These are phyloP conservation scores for Exophiala lecanii-corni DNA, from an alignment of 2,329 filamentous ascomycete species.

Conservation along the genomic window DNA sequence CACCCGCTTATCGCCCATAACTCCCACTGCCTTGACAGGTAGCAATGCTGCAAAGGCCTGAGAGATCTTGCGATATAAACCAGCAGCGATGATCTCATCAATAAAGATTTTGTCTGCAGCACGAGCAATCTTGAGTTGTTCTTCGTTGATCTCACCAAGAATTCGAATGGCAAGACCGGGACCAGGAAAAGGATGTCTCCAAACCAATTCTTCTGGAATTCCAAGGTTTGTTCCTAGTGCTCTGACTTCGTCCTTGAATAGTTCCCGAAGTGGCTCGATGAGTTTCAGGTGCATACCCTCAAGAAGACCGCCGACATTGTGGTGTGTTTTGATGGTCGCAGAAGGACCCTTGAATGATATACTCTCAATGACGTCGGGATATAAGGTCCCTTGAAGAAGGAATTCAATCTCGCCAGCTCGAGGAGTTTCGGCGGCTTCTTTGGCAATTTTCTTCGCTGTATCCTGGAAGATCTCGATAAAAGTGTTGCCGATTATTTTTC, in stretches of 20 bases:
- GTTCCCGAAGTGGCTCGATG: slow-evolving; percentile 71
- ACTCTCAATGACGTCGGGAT: slow-evolving; percentile 68
- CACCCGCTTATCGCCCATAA: slow-evolving; percentile 66
- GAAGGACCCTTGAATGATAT: slow-evolving; percentile 70
- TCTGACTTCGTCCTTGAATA: slow-evolving; percentile 82
- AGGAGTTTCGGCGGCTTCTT: slow-evolving; percentile 60
- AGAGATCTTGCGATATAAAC: slow-evolving; percentile 54
- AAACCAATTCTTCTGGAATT: slow-evolving; percentile 70
- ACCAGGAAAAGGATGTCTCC: slow-evolving; percentile 73
- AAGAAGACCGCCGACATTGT: slow-evolving; percentile 67
- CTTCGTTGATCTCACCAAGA: slow-evolving; percentile 75
- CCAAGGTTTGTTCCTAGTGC: slow-evolving; percentile 64
- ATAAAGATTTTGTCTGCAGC: slow-evolving; percentile 45
- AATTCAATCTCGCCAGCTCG: slow-evolving; percentile 74
- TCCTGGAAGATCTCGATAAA: slow-evolving; percentile 82
- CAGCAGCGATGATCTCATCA: slow-evolving; percentile 41
- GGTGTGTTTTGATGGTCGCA: slow-evolving; percentile 69
- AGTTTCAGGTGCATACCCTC: slow-evolving; percentile 50
- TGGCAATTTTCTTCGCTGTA: slow-evolving; percentile 70
- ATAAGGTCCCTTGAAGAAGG: slow-evolving; percentile 83
- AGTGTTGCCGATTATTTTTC: slow-evolving; percentile 81
- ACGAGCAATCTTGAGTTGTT: slow-evolving; percentile 69
- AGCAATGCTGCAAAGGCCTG: slow-evolving; percentile 68
- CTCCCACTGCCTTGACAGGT: slow-evolving; percentile 61
- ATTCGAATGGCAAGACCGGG: slow-evolving; percentile 74